Conservation (phyloP, 768 basidiomycete genomes). For the Auricularia heimuer region DNA sequence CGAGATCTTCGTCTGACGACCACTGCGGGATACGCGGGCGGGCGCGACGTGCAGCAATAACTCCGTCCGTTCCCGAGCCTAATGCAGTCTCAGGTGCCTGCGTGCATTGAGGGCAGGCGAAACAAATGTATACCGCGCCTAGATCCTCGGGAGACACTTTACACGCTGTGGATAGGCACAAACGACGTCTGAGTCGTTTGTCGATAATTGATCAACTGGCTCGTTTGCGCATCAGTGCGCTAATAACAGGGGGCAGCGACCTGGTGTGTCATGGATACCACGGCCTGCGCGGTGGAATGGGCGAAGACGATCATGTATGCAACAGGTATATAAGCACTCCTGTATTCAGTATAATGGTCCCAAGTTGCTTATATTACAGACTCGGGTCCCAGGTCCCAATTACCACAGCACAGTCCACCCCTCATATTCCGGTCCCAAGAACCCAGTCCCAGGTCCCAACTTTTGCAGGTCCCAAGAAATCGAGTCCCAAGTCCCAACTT, state of each 20-base stretch:
- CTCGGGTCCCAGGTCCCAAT: too few species aligned
- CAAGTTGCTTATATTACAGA: too few species aligned
- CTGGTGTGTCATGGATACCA: slow-evolving; percentile 46
- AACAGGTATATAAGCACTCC: slow-evolving; percentile 8
- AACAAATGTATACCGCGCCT: background rate
- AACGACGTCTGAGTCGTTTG: slow-evolving; percentile 31
- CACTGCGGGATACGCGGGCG: too few species aligned
- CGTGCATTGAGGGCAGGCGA: background rate
- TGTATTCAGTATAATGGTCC: too few species aligned
- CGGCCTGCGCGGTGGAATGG: slow-evolving; percentile 50
- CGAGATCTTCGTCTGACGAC: too few species aligned
- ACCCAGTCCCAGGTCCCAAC: too few species aligned
- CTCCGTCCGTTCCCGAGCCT: background rate
- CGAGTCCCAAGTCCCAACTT: too few species aligned
- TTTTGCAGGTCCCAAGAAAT: too few species aligned
- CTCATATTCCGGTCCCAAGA: too few species aligned
- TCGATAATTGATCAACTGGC: background rate
- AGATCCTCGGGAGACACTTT: slow-evolving; percentile 40
- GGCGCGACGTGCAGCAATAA: background rate
- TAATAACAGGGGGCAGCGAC: slow-evolving; percentile 39
- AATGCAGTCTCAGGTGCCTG: background rate
- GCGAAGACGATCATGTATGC: slow-evolving; percentile 41
- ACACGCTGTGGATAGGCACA: slow-evolving; percentile 60
- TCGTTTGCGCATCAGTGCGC: slow-evolving; percentile 22
- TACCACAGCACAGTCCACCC: too few species aligned